Conservation (phyloP, 257 asterid species). For the Petunia axillaris region DNA sequence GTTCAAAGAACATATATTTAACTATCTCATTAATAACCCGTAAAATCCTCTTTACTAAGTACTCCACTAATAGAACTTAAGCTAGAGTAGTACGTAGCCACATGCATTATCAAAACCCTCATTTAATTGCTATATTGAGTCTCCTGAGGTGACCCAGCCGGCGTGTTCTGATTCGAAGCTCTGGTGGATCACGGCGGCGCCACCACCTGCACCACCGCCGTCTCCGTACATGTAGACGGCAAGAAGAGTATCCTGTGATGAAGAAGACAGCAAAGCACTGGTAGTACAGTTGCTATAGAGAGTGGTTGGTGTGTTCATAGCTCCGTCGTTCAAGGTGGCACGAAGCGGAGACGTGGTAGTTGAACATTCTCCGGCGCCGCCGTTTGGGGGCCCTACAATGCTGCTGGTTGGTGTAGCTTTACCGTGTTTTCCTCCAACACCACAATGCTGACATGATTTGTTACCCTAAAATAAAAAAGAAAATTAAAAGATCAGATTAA, state of each 20-base stretch:
- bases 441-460: conserved; percentile 41
- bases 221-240: conserved; percentile 35
- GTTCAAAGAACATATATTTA: too few relatives aligned
- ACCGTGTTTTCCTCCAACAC: conserved; percentile 35
- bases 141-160: conserved; percentile 37
- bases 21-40: too few relatives aligned
- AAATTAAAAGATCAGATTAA: too few relatives aligned
- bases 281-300: background rate
- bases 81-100: background rate
- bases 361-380: conserved; percentile 39
- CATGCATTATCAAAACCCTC: background rate
- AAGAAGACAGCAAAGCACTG: background rate
- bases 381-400: conserved; percentile 32
- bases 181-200: conserved; percentile 33
- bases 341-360: conserved; percentile 45
- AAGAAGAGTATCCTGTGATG: conserved; percentile 34
- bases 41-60: too few relatives aligned
- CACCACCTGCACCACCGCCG: conserved; percentile 29
- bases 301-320: background rate
- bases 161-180: conserved; percentile 36
- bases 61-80: too few relatives aligned
- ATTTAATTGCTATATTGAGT: background rate
- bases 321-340: background rate
- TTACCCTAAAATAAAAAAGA: too few relatives aligned
- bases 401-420: conserved; percentile 38